Conservation (phyloP, 495 filamentous ascomycete species). For the Hypoxylon perforatum region DNA sequence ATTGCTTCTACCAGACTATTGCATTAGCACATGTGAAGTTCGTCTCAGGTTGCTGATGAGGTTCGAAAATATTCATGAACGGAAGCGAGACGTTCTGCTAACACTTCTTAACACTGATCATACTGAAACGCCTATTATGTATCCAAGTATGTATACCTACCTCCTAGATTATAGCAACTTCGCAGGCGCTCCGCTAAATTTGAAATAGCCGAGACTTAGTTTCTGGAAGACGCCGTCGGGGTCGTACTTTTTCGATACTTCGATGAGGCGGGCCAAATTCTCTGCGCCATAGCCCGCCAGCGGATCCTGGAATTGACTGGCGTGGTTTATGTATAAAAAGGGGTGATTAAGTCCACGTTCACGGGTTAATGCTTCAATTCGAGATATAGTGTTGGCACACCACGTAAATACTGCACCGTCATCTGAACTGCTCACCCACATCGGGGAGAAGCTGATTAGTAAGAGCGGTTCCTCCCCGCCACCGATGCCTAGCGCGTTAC, state of each 20-base stretch:
- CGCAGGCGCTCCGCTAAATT: constrained; percentile 42
- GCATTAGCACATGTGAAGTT: too few species aligned
- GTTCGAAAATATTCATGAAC: too few species aligned
- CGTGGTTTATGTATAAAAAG: constrained; percentile 50
- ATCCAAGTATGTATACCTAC: too few species aligned
- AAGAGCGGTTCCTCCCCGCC: constrained; percentile 53
- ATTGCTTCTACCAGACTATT: too few species aligned
- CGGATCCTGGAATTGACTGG: constrained; percentile 42
- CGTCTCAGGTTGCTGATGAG: too few species aligned
- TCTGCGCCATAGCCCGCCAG: constrained; percentile 44
- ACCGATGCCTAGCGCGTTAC: constrained; percentile 61
- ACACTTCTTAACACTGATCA: too few species aligned
- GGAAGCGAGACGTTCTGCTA: too few species aligned
- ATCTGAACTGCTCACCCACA: constrained; percentile 50
- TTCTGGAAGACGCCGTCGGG: constrained; percentile 53
- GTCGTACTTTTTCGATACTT: constrained; percentile 56
- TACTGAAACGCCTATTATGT: too few species aligned
- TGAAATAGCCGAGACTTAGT: constrained; percentile 49
- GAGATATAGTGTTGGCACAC: constrained; percentile 8
- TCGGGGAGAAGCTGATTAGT: constrained; percentile 49
- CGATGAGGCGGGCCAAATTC: constrained; percentile 43
- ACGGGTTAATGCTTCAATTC: constrained; percentile 2
- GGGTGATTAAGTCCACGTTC: constrained; percentile 33
- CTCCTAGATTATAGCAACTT: constrained; percentile 10
- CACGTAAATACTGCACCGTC: constrained; percentile 40